Conservation (phyloP, 441 rosid species). For the Hura crepitans region DNA sequence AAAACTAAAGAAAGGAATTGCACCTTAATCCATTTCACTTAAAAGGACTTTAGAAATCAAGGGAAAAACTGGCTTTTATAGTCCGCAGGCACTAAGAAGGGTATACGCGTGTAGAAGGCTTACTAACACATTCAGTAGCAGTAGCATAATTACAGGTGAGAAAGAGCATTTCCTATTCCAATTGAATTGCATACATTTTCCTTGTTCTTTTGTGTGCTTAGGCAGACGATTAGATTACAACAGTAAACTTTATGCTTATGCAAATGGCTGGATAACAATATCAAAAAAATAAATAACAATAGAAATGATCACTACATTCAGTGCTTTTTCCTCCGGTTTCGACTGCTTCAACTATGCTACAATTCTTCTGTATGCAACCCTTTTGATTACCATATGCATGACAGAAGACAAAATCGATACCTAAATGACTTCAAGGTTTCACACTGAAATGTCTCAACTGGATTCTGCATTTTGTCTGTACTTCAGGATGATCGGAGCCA, state of each 20-base stretch:
- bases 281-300: constrained; percentile 11
- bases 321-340: neutral
- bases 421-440: neutral
- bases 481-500: constrained; percentile 65
- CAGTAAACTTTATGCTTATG: neutral
- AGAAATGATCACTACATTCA: neutral
- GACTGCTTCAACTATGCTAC: neutral
- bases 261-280: constrained; percentile 11
- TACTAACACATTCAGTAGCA: neutral
- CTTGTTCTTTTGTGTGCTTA: neutral
- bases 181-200: constrained; percentile 1
- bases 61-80: neutral
- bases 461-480: constrained; percentile 39
- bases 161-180: constrained; percentile 12
- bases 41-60: too few species aligned
- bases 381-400: constrained; percentile 2
- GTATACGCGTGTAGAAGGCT: too few species aligned
- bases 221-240: constrained; percentile 11
- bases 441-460: constrained; percentile 26
- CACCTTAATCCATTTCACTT: too few species aligned
- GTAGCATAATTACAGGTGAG: constrained; percentile 19
- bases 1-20: too few species aligned
- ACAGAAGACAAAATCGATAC: neutral
- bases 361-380: constrained; percentile 8
- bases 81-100: neutral